These are phyloP conservation scores for Tylopilus intermedius DNA, from an alignment of 768 basidiomycete genomes.

Conservation along the genomic window DNA sequence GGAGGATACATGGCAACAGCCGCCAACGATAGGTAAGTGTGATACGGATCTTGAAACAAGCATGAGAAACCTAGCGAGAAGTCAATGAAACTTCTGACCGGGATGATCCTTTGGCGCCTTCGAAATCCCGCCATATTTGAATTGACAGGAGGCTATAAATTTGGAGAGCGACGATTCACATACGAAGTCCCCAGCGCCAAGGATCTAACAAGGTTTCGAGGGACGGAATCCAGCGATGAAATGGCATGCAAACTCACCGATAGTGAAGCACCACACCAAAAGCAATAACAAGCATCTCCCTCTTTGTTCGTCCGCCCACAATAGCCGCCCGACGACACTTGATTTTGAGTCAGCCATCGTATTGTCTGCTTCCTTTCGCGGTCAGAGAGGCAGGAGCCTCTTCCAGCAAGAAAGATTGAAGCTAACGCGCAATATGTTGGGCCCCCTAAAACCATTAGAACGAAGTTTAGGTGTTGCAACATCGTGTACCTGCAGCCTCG, in stretches of 20 bases:
- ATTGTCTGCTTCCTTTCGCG: constrained; percentile 51
- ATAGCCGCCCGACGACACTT: constrained; percentile 67
- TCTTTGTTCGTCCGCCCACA: constrained; percentile 84
- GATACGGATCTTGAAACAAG: constrained; percentile 74
- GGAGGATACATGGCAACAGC: constrained; percentile 66
- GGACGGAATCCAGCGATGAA: not conserved
- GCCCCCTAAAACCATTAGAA: constrained; percentile 52
- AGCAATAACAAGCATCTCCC: constrained; percentile 92
- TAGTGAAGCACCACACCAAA: constrained; percentile 87
- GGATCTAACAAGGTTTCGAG: constrained; percentile 46
- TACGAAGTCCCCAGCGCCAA: constrained; percentile 56
- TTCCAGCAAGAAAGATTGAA: constrained; percentile 51
- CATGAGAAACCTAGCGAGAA: constrained; percentile 5
- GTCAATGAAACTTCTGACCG: constrained; percentile 41
- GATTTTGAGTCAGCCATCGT: constrained; percentile 75
- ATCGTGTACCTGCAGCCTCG: constrained; percentile 73
- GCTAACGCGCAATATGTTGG: constrained; percentile 92
- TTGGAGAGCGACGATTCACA: constrained; percentile 48
- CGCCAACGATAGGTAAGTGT: constrained; percentile 88
- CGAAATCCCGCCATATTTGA: constrained; percentile 82
- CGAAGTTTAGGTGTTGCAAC: not conserved
- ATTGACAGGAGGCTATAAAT: constrained; percentile 78
- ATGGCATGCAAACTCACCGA: constrained; percentile 42
- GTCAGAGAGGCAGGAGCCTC: constrained; percentile 23
- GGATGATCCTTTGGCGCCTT: constrained; percentile 78